phyloP scores from a whole-genome alignment of 192 early-diverging fungal genomes.

The Coemansia sp. region DNA sequence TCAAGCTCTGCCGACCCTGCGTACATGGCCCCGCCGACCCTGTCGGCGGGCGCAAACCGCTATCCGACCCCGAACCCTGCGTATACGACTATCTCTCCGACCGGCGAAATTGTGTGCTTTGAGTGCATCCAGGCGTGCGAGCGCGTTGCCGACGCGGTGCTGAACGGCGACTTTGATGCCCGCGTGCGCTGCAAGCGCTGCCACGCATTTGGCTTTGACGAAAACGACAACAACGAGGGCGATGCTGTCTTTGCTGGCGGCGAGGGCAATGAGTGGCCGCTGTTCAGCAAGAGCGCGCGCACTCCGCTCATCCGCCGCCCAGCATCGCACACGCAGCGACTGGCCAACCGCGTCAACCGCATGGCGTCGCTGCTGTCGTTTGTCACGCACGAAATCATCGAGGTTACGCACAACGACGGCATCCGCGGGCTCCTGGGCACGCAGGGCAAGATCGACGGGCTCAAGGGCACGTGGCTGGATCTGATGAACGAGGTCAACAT shows the following conservation, averaged over 20 bases:
- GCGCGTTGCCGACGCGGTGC: conserved; percentile 44
- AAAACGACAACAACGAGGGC: background rate
- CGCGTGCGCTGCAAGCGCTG: conserved; percentile 49
- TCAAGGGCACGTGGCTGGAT: conserved; percentile 12
- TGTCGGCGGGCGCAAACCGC: conserved; percentile 22
- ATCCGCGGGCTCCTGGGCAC: conserved; percentile 64
- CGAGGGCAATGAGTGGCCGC: conserved; percentile 29
- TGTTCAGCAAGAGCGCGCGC: conserved; percentile 5
- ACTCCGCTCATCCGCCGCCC: conserved; percentile 39
- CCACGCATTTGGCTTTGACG: conserved; percentile 9
- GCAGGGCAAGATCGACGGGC: conserved; percentile 12
- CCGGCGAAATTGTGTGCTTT: conserved; percentile 35
- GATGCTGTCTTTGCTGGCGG: background rate
- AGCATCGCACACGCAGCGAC: conserved; percentile 30
- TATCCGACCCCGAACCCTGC: conserved; percentile 32
- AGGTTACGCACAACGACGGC: conserved; percentile 68
- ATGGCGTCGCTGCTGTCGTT: conserved; percentile 47
- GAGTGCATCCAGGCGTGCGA: conserved; percentile 51
- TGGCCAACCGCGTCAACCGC: conserved; percentile 49
- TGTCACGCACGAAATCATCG: conserved; percentile 57
- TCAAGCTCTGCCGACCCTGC: conserved; percentile 8
- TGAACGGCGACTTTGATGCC: conserved; percentile 44
- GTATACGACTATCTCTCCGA: conserved; percentile 17
- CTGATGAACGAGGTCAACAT: conserved; percentile 54
- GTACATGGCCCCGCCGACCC: conserved; percentile 37